Evolutionary conservation across 495 filamentous ascomycete genomes (phyloP).

Genomic region (Penicillium daleae): DNA sequence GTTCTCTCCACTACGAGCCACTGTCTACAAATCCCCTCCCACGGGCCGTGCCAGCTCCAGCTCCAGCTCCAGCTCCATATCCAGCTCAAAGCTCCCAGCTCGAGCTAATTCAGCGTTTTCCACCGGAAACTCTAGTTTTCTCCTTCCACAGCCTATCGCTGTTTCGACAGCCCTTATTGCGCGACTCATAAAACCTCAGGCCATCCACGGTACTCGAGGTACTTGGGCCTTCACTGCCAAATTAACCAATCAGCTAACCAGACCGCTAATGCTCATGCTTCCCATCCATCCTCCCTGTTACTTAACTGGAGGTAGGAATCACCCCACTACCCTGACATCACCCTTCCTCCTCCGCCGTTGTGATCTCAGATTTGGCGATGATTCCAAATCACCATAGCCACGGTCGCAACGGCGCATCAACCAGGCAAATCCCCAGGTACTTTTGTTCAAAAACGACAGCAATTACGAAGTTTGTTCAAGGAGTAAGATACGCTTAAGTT

Average conservation of each 20-base stretch:
- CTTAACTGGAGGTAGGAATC: too few relatives aligned
- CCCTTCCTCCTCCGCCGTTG: not conserved
- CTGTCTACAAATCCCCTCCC: conserved; percentile 4
- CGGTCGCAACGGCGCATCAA: not conserved
- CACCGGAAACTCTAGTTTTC: not conserved
- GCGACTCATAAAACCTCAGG: conserved; percentile 2
- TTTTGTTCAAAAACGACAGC: not conserved
- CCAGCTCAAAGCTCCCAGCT: not conserved
- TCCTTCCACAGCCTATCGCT: not conserved
- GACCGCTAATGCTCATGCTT: not conserved
- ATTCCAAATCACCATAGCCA: not conserved
- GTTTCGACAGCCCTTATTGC: not conserved
- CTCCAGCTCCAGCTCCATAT: conserved; percentile 5
- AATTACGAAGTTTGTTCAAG: not conserved
- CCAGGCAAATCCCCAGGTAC: not conserved
- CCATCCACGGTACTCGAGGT: not conserved
- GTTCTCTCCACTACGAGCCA: conserved; percentile 6
- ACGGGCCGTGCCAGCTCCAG: conserved; percentile 24
- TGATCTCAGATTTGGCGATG: not conserved
- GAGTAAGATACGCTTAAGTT: not conserved
- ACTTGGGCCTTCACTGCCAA: not conserved
- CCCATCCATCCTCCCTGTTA: not conserved
- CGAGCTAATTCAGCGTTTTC: not conserved
- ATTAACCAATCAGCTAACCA: not conserved
- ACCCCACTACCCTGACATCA: conserved; percentile 6